phyloP scores from a whole-genome alignment of 768 basidiomycete genomes.

The Russula abietina region DNA sequence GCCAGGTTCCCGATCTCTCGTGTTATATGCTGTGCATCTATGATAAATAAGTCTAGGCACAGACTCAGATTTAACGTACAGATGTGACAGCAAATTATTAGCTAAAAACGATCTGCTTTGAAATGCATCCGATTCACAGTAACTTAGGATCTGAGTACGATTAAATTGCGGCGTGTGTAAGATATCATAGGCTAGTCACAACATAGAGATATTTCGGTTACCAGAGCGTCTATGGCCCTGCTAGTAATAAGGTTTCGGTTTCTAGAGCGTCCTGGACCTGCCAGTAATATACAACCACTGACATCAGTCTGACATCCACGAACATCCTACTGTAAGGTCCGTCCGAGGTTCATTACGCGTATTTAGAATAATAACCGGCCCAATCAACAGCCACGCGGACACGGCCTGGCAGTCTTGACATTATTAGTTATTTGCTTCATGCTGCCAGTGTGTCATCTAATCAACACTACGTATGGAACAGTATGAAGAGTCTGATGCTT shows the following conservation, averaged over 20 bases:
- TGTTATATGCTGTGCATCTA: too few relatives aligned
- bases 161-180: neutral
- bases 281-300: too few relatives aligned
- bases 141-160: neutral
- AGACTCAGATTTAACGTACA: neutral
- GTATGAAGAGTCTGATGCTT: neutral
- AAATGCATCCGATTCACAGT: neutral
- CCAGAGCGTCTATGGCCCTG: too few relatives aligned
- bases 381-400: slow-evolving; percentile 15
- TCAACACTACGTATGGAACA: neutral
- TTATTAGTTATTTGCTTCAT: slow-evolving; percentile 7
- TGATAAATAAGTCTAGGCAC: neutral
- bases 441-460: neutral
- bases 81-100: neutral
- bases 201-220: too few relatives aligned
- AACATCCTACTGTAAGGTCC: neutral
- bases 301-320: too few relatives aligned
- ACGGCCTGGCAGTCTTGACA: slow-evolving; percentile 8
- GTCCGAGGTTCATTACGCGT: neutral
- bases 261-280: neutral
- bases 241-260: neutral
- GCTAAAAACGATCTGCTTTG: neutral
- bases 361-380: neutral
- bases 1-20: neutral
- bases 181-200: neutral